Evolutionary conservation across 805 yeast genomes (phyloP).

Genomic region (Candida nitratophila): DNA sequence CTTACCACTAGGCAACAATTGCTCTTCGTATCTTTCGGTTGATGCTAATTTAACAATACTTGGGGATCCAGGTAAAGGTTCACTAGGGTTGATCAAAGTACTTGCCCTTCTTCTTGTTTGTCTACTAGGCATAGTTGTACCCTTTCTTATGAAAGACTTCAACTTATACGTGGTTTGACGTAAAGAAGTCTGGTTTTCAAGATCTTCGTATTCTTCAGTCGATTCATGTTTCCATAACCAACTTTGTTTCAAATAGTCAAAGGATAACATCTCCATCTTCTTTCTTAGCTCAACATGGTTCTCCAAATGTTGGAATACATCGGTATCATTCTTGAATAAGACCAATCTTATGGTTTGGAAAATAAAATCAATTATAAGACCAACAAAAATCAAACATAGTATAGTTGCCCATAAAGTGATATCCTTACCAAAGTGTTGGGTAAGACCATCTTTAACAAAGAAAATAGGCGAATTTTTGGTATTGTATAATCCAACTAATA

Average conservation of each 20-base stretch:
- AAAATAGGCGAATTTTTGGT: conserved; percentile 49
- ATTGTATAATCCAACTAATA: conserved; percentile 64
- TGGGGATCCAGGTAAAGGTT: conserved; percentile 44
- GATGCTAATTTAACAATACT: conserved; percentile 25
- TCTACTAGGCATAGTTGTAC: conserved; percentile 24
- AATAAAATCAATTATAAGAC: conserved; percentile 60
- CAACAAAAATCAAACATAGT: conserved; percentile 47
- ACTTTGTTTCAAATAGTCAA: conserved; percentile 65
- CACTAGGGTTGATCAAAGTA: conserved; percentile 38
- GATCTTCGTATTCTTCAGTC: conserved; percentile 17
- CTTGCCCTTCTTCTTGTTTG: conserved; percentile 42
- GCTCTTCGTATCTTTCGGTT: conserved; percentile 37
- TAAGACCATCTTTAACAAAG: conserved; percentile 65
- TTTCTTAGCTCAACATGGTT: conserved; percentile 58
- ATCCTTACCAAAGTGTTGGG: conserved; percentile 70
- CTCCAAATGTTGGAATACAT: conserved; percentile 72
- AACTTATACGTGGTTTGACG: conserved; percentile 15
- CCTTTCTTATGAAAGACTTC: conserved; percentile 25
- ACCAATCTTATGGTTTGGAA: conserved; percentile 49
- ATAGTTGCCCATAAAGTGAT: conserved; percentile 82
- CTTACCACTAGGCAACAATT: conserved; percentile 71
- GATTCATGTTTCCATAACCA: conserved; percentile 54
- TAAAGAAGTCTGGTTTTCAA: conserved; percentile 12
- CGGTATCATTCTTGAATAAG: conserved; percentile 67
- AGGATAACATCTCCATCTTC: conserved; percentile 67